Evolutionary conservation across 805 yeast species (phyloP).

Genomic region (Scheffersomyces amazonensis): DNA sequence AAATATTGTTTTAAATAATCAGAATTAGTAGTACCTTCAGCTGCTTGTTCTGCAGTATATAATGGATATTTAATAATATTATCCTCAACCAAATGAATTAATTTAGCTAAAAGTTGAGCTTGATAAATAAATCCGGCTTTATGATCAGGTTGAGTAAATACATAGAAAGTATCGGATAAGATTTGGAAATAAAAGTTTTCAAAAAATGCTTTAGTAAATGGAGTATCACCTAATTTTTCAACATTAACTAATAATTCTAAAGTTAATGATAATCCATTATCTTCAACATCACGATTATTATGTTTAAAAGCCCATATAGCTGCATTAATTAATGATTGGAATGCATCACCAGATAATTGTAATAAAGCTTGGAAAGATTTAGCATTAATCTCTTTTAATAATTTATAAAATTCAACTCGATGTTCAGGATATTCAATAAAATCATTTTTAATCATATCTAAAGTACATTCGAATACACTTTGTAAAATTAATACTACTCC

Average conservation of each 20-base stretch:
- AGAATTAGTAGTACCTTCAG: constrained; percentile 80
- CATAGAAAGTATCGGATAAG: constrained; percentile 87
- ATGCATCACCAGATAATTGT: constrained; percentile 87
- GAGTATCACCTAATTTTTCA: constrained; percentile 65
- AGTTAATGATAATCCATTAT: constrained; percentile 80
- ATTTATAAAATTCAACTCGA: constrained; percentile 91
- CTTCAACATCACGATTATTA: constrained; percentile 95
- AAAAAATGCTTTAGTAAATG: constrained; percentile 83
- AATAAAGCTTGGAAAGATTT: constrained; percentile 83
- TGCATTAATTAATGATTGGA: constrained; percentile 87
- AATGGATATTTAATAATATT: constrained; percentile 74
- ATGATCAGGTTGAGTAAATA: constrained; percentile 95
- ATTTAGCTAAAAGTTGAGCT: constrained; percentile 75
- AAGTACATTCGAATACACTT: constrained; percentile 89
- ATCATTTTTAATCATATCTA: constrained; percentile 93
- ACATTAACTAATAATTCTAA: constrained; percentile 83
- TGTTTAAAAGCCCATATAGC: constrained; percentile 98
- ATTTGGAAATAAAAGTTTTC: constrained; percentile 86
- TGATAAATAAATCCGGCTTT: constrained; percentile 93
- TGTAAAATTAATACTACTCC: constrained; percentile 85
- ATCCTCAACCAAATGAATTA: constrained; percentile 79
- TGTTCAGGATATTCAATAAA: constrained; percentile 97
- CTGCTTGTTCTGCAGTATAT: constrained; percentile 76
- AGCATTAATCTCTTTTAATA: constrained; percentile 81
- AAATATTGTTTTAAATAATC: constrained; percentile 76